Conservation (phyloP, 495 filamentous ascomycete genomes). For the Entonaema liquescens region DNA sequence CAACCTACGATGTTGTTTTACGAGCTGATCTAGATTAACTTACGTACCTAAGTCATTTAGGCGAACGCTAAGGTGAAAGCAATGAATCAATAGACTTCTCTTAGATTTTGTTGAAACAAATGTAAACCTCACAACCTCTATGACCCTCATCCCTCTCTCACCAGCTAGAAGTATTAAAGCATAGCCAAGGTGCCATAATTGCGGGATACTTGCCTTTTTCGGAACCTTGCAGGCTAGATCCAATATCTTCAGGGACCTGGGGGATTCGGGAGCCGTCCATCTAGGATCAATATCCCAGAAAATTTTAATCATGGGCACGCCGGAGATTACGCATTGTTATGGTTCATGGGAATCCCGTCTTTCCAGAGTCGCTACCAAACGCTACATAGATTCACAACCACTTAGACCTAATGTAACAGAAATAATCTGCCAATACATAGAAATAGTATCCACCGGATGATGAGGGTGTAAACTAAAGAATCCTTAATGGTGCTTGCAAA, state of each 20-base stretch:
- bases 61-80: neutral
- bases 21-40: neutral
- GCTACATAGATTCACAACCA: neutral
- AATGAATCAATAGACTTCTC: neutral
- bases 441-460: too few relatives aligned
- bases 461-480: neutral
- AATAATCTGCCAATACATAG: too few relatives aligned
- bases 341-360: neutral
- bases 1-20: neutral
- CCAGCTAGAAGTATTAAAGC: slow-evolving; percentile 3
- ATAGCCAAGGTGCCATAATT: slow-evolving; percentile 11
- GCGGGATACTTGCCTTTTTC: slow-evolving; percentile 25
- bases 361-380: neutral
- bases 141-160: neutral
- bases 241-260: slow-evolving; percentile 27
- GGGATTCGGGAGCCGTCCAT: slow-evolving; percentile 14
- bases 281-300: slow-evolving; percentile 1
- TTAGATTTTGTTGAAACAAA: neutral
- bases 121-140: neutral
- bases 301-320: slow-evolving; percentile 14
- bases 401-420: neutral
- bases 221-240: slow-evolving; percentile 28
- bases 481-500: neutral
- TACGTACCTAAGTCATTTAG: neutral
- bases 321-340: slow-evolving; percentile 21